Base-by-base conservation (phyloP, 192 early-diverging fungal genomes). In the Coemansia sp. region DNA sequence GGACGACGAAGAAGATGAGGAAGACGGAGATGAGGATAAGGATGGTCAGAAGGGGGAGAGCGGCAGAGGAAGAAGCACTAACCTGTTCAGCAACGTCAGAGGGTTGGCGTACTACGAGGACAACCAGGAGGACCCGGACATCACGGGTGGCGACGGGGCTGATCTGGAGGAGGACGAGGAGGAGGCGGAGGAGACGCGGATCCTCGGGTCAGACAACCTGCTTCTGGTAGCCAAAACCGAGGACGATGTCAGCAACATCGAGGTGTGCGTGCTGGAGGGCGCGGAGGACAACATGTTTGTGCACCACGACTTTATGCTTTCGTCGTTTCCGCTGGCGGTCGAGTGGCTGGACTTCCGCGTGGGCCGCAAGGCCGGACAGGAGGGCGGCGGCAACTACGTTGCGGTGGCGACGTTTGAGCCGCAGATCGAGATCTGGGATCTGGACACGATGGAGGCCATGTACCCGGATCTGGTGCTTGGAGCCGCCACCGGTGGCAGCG, bases 321-420 rank as follows among this genome's bases (percentile, higher is more conserved):
- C 98, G 42, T 87, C 92, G 40, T 97, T 98, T 75, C 97, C 98
- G 49, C 86, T 99, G 19, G 93, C 92, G 62, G 64, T 98, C 70
- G 97, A 98, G 79, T 98, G 95, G 95, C 67, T 99, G 40, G 95
- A 97, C 76, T 97, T 89, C 84, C 81, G 84, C n/a, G 85, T 93
- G 8, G 93, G 91, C 9, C 65, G 87, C 40, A 94, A 91, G 73
- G 75, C 83, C 17, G 77, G 64, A n/a, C 37, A 76, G 19, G 57
- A 68, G 13, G 72, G 71, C 0, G 84, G 82, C 5, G 95, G 96
- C 55, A 96, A 93, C 81, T 99, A 91, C 79, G 90, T 95, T 41
- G 98, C 98, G 3, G 88, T 99, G 53, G 98, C 93, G 44, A 98
- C 97, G 17, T 98, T 98, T 85, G 94, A 98, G 64, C 96, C 98